Conservation (phyloP, 257 asterid genomes). For the Salvia hispanica region DNA sequence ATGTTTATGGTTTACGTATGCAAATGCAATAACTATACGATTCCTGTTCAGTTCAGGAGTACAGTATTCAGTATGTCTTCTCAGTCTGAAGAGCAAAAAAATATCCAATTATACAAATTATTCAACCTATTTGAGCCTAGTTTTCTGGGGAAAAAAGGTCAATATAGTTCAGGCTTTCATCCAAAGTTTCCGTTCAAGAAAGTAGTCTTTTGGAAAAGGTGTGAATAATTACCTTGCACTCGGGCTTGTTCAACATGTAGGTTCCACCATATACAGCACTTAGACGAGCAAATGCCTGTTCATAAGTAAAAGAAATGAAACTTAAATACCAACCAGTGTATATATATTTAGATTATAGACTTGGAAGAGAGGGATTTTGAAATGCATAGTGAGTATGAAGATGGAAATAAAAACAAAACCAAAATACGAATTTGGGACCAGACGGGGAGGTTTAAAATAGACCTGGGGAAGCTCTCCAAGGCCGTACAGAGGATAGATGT, state of each 20-base stretch:
- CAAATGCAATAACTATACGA: too few relatives aligned
- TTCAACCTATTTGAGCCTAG: too few relatives aligned
- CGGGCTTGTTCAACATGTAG: constrained; percentile 94
- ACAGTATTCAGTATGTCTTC: too few relatives aligned
- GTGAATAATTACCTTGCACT: constrained; percentile 68
- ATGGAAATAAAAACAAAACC: background rate
- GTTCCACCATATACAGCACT: constrained; percentile 99
- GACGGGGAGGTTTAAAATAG: constrained; percentile 19
- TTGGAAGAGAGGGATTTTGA: too few relatives aligned
- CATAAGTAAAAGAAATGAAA: constrained; percentile 6
- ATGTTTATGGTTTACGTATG: too few relatives aligned
- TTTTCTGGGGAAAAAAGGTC: too few relatives aligned
- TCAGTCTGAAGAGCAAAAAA: too few relatives aligned
- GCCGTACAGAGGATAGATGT: constrained; percentile 93
- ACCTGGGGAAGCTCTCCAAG: constrained; percentile 99
- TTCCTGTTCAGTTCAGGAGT: too few relatives aligned
- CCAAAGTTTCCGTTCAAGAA: too few relatives aligned
- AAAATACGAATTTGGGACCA: background rate
- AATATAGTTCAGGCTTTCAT: too few relatives aligned
- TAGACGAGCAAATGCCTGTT: constrained; percentile 93
- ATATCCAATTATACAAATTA: too few relatives aligned
- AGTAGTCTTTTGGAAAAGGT: background rate
- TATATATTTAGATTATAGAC: too few relatives aligned
- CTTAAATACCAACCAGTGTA: constrained; percentile 12
- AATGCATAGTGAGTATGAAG: background rate